Conservation (phyloP, 164 flowering plant species). For the Stephania cephalantha region DNA sequence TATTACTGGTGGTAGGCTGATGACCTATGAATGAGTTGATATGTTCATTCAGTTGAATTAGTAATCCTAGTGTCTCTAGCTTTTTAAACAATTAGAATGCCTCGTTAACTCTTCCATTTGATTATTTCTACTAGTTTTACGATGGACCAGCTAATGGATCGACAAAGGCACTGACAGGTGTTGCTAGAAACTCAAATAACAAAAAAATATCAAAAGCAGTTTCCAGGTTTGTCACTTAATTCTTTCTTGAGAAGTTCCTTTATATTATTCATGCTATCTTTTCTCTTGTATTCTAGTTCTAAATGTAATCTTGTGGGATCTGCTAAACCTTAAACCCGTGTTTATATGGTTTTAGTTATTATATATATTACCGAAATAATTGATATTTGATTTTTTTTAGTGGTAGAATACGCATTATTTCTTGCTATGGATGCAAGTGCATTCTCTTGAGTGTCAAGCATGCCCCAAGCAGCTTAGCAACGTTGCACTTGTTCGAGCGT, state of each 20-base stretch:
- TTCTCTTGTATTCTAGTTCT: neutral
- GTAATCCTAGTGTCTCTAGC: neutral
- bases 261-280: neutral
- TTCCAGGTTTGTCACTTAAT: constrained; percentile 22
- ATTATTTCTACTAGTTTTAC: constrained; percentile 44
- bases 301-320: neutral
- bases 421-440: no score
- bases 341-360: neutral
- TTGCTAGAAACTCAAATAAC: constrained; percentile 17
- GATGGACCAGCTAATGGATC: constrained; percentile 54
- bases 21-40: no score
- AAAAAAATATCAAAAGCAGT: constrained; percentile 9
- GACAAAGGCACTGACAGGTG: constrained; percentile 14
- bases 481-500: no score
- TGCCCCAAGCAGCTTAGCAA: no score
- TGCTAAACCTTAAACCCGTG: neutral
- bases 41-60: neutral
- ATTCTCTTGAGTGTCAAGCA: no score
- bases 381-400: no score
- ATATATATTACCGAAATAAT: neutral
- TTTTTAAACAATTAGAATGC: neutral
- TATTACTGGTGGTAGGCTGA: no score
- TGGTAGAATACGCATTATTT: no score
- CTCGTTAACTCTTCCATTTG: constrained; percentile 7
- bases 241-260: neutral